Conservation (phyloP, 345 rosid species). For the Gossypium arboreum region DNA sequence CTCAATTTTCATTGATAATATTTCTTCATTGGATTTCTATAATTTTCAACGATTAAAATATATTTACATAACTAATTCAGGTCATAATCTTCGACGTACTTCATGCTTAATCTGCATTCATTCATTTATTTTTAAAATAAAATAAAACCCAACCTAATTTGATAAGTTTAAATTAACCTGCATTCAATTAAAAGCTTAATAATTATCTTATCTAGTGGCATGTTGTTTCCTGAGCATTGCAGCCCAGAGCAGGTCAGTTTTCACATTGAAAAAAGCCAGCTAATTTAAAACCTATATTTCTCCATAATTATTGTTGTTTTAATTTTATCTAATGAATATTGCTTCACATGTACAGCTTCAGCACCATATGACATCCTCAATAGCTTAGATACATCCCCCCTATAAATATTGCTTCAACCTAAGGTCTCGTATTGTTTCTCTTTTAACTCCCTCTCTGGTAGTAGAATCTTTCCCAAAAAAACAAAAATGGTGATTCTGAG, state of each 20-base stretch:
- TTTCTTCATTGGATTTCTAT: not conserved
- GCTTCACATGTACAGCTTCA: conserved; percentile 42
- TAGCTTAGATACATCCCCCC: not conserved
- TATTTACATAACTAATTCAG: not conserved
- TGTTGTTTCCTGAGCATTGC: conserved; percentile 8
- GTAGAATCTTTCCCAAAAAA: not conserved
- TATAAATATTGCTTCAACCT: conserved; percentile 33
- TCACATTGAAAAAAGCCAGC: conserved; percentile 13
- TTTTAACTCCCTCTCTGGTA: not conserved
- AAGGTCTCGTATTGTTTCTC: not conserved
- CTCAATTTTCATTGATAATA: not conserved
- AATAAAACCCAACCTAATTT: not conserved
- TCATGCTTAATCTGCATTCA: not conserved
- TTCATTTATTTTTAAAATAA: not conserved
- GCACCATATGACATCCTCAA: conserved; percentile 19
- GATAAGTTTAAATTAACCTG: not conserved
- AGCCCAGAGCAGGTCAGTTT: not conserved
- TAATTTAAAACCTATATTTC: conserved; percentile 4
- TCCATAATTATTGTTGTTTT: not conserved
- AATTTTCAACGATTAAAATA: not conserved
- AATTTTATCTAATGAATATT: conserved; percentile 16
- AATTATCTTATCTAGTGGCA: not conserved
- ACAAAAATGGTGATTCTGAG: conserved; percentile 34
- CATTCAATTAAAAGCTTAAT: not conserved
- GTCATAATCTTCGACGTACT: not conserved